phyloP scores from a whole-genome alignment of 108 stramenopile genomes.

The Craspedostauros australis region DNA sequence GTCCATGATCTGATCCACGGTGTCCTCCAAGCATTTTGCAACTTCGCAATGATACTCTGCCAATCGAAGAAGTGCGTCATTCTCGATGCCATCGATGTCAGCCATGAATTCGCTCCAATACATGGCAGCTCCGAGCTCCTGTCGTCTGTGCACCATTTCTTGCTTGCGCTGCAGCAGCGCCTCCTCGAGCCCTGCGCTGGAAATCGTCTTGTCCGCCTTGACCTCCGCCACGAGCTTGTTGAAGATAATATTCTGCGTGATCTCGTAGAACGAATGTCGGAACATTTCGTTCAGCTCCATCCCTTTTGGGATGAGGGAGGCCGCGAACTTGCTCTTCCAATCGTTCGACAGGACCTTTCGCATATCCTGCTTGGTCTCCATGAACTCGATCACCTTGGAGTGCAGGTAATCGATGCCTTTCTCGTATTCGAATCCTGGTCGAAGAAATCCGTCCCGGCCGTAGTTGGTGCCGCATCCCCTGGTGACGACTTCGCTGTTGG shows the following conservation, averaged over 20 bases:
- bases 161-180: slow-evolving; percentile 2
- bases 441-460: slow-evolving; percentile 32
- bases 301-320: slow-evolving; percentile 30
- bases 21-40: slow-evolving; percentile 17
- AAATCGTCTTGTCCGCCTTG: slow-evolving; percentile 8
- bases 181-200: neutral
- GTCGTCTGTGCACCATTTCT: neutral
- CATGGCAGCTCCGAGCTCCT: neutral
- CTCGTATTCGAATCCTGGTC: slow-evolving; percentile 24
- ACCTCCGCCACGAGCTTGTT: slow-evolving; percentile 19
- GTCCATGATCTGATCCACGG: slow-evolving; percentile 11
- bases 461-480: slow-evolving; percentile 22
- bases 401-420: slow-evolving; percentile 22
- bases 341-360: slow-evolving; percentile 17
- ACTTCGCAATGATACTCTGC: slow-evolving; percentile 10
- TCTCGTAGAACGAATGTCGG: neutral
- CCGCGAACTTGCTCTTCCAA: slow-evolving; percentile 36
- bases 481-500: slow-evolving; percentile 25
- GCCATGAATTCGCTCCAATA: slow-evolving; percentile 17
- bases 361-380: slow-evolving; percentile 19
- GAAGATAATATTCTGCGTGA: slow-evolving; percentile 2
- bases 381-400: slow-evolving; percentile 18
- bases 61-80: neutral
- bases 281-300: slow-evolving; percentile 30
- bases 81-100: slow-evolving; percentile 4